These are phyloP conservation scores for Fragaria vesca DNA, from an alignment of 306 rosid species.

Conservation along the genomic window DNA sequence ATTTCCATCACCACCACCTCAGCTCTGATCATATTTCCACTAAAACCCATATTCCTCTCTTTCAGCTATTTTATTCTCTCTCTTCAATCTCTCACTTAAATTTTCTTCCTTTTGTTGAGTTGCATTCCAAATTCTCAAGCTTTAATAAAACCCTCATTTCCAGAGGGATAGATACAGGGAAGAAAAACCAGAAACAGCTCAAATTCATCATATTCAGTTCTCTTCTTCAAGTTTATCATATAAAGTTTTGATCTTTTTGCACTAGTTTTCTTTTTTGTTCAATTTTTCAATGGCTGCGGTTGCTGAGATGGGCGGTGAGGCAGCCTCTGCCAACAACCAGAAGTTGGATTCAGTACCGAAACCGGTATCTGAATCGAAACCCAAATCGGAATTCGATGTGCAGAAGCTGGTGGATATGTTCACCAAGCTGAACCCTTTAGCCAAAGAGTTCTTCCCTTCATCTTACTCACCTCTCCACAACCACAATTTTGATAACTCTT, in stretches of 20 bases:
- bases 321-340: constrained; percentile 57
- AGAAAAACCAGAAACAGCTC: not conserved
- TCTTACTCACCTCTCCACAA: constrained; percentile 51
- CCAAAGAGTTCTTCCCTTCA: constrained; percentile 88
- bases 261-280: not conserved
- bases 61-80: constrained; percentile 9
- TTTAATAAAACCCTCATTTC: constrained; percentile 22
- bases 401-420: constrained; percentile 91
- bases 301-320: constrained; percentile 76
- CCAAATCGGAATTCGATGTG: constrained; percentile 77
- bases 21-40: constrained; percentile 20
- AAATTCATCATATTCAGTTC: constrained; percentile 5
- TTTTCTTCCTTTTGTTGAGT: not conserved
- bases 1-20: constrained; percentile 22
- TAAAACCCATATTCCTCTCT: constrained; percentile 21
- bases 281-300: constrained; percentile 72
- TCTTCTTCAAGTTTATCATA: not conserved
- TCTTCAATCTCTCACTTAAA: not conserved
- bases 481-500: constrained; percentile 50
- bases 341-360: constrained; percentile 61
- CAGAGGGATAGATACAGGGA: constrained; percentile 15
- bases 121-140: constrained; percentile 21
- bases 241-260: constrained; percentile 16
- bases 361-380: constrained; percentile 47
- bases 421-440: constrained; percentile 89